Percentiles rank a stretch among this genome's conserved stretches.
phyloP scores from a whole-genome alignment of 192 early-diverging fungal species.

The Coemansia asiatica region DNA sequence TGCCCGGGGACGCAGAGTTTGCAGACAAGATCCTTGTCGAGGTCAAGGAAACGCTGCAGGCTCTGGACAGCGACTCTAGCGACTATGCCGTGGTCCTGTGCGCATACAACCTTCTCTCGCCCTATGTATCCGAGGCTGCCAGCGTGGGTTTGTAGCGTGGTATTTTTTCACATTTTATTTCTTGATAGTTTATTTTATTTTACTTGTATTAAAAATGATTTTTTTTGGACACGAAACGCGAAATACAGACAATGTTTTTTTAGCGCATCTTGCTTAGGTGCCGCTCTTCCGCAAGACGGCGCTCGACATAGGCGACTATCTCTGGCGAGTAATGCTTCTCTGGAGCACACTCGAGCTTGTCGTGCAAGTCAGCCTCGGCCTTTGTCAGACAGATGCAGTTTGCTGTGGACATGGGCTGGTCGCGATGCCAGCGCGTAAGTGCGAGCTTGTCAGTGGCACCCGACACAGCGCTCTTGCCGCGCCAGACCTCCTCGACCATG shows the following conservation, averaged over 20 bases:
- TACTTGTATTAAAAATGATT: background rate
- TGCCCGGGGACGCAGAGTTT: slow-evolving; percentile 49
- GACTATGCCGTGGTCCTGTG: slow-evolving; percentile 45
- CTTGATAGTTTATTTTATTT: background rate
- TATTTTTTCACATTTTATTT: background rate
- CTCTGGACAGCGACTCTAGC: slow-evolving; percentile 15
- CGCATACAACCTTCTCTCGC: slow-evolving; percentile 42
- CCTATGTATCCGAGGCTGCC: slow-evolving; percentile 18
- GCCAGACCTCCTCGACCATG: slow-evolving; percentile 89
- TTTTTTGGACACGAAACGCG: slow-evolving; percentile 3
- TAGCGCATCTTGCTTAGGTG: slow-evolving; percentile 46
- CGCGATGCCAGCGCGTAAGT: slow-evolving; percentile 74
- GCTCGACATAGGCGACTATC: slow-evolving; percentile 31
- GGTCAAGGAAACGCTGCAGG: slow-evolving; percentile 17
- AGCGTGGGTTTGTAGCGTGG: background rate
- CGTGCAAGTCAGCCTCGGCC: slow-evolving; percentile 64
- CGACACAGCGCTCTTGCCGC: slow-evolving; percentile 74
- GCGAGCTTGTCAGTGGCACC: slow-evolving; percentile 71
- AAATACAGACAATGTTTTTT: background rate
- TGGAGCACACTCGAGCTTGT: slow-evolving; percentile 24
- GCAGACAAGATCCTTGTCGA: slow-evolving; percentile 46
- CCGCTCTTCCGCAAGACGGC: slow-evolving; percentile 38
- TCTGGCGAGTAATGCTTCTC: slow-evolving; percentile 46
- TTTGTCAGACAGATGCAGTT: slow-evolving; percentile 89
- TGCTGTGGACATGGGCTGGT: slow-evolving; percentile 62